Conservation (phyloP, 73 alveolate genomes). For the Paramecium sonneborni region DNA sequence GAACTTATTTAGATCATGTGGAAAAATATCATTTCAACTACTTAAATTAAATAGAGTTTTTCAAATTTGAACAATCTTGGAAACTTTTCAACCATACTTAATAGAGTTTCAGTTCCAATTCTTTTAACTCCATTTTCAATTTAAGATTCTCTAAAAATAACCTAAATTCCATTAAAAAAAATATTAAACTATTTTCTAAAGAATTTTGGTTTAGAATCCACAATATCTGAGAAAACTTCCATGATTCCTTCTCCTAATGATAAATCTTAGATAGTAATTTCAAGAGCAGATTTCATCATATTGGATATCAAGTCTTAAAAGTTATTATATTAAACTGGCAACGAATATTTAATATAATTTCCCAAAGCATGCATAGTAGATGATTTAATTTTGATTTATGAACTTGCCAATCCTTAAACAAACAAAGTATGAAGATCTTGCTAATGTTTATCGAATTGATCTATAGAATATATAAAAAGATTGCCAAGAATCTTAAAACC, state of each 20-base stretch:
- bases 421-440: slow-evolving; percentile 55
- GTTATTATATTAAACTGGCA: slow-evolving; percentile 47
- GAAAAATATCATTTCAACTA: slow-evolving; percentile 76
- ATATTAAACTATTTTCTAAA: slow-evolving; percentile 72
- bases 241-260: slow-evolving; percentile 72
- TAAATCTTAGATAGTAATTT: not conserved
- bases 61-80: slow-evolving; percentile 78
- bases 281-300: not conserved
- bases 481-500: not conserved
- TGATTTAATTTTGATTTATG: slow-evolving; percentile 48
- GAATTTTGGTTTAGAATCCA: slow-evolving; percentile 87
- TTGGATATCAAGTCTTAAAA: not conserved
- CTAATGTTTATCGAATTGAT: not conserved
- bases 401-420: slow-evolving; percentile 69
- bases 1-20: slow-evolving; percentile 84
- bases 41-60: slow-evolving; percentile 61
- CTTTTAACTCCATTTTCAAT: slow-evolving; percentile 73
- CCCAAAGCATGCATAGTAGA: slow-evolving; percentile 63
- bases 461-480: slow-evolving; percentile 52
- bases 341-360: slow-evolving; percentile 62
- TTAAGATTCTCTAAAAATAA: slow-evolving; percentile 55
- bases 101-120: slow-evolving; percentile 80
- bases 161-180: slow-evolving; percentile 70
- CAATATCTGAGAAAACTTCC: slow-evolving; percentile 81
- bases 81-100: slow-evolving; percentile 78